Base-by-base conservation (phyloP, 331 rosid species). In the Rhamnella rubrinervis region DNA sequence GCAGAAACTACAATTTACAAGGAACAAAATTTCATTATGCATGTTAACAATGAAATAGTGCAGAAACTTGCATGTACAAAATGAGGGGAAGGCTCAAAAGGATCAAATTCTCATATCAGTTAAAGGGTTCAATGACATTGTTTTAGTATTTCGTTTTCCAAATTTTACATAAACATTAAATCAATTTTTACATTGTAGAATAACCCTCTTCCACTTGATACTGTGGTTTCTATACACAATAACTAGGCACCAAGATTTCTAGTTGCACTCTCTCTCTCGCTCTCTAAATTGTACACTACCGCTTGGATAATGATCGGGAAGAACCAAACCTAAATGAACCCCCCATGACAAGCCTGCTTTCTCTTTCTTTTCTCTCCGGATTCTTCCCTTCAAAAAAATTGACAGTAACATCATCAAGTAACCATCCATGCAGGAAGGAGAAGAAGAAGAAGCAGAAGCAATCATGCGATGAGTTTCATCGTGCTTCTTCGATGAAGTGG, bases 251-350 rank as follows among this genome's bases (percentile, higher is more conserved):
- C 65, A 66, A 67, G 51, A 55, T 64, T 72, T 63, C 77, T 38
- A 66, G 37, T 39, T 47, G 60, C 47, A 65, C 51, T 38, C 61
- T 8, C 53, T n/a, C n/a, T 57, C 6, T 20, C 4, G 56, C 55
- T 60, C 16, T 38, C 20, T 35, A 37, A 28, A 62, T 44, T 12
- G 25, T 55, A 28, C 71, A 70, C 71, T 64, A 59, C 63, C 65
- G 81, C 80, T 76, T 78, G 84, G 82, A 68, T 38, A 69, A 58
- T 55, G 79, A 79, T 80, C 75, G 70, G 79, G 77, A 85, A 59
- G 65, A 60, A 65, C 72, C 73, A 70, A 72, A 52, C 51, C 41
- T 56, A 16, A 15, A 28, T 18, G 51, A 61, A 70, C 59, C 67
- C 58, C 58, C 72, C 28, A 58, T 23, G 41, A 67, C 60, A 41